These are phyloP conservation scores for Pyrrhoderma lamaoense DNA, from an alignment of 1,284 basidiomycete species.

Conservation along the genomic window DNA sequence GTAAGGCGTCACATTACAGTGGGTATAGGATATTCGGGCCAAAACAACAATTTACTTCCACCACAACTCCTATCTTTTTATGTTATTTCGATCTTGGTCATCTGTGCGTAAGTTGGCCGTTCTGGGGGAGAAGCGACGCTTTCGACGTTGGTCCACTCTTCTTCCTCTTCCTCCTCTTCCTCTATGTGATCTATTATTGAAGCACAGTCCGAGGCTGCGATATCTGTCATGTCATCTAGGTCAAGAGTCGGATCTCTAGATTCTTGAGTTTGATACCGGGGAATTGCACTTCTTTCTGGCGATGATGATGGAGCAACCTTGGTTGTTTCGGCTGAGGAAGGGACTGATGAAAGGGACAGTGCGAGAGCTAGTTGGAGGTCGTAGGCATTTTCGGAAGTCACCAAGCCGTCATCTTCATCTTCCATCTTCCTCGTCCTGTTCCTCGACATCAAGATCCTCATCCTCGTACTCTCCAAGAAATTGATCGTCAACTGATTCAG, in stretches of 20 bases:
- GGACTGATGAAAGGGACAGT: background rate
- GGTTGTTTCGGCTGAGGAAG: background rate
- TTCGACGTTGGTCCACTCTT: background rate
- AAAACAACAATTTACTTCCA: no score
- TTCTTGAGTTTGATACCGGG: no score
- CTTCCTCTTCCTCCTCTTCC: background rate
- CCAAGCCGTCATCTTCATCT: no score
- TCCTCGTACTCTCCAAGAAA: background rate
- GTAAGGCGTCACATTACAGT: no score
- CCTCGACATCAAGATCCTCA: no score
- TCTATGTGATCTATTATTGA: background rate
- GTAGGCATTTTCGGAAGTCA: background rate
- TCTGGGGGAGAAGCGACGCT: background rate
- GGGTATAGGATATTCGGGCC: no score
- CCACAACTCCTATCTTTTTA: no score
- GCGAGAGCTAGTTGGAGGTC: conserved; percentile 5
- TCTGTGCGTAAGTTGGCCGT: conserved; percentile 13
- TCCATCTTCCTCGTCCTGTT: no score
- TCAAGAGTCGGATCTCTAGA: no score
- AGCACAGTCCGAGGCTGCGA: background rate
- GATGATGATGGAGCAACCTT: no score
- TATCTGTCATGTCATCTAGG: background rate
- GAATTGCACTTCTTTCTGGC: no score
- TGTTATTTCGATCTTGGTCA: conserved; percentile 11
- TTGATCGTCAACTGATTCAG: background rate